Evolutionary conservation across 495 filamentous ascomycete genomes (phyloP), one percentile per base, ranked within the genome.

Genomic region (Aspergillus hancockii): DNA sequence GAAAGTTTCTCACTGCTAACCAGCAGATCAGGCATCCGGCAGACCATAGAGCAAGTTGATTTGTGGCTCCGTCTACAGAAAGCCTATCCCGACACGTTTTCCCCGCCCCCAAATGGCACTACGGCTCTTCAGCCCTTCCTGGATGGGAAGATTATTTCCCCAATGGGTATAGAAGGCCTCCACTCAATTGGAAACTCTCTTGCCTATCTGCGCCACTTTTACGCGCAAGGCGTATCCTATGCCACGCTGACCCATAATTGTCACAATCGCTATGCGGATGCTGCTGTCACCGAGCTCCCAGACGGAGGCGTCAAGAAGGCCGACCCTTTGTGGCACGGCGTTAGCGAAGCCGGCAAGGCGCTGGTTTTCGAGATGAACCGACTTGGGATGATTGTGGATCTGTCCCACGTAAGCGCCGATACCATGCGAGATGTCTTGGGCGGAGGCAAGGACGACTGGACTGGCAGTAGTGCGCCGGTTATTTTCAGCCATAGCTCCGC

Each of bases 181-280:
- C 94, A 98, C 69, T 93, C 96, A 63, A 95, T 98, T 58, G 93
- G 91, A 40, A 96, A 97, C 77, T 90, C 87, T 0, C 72, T 88
- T 10, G 81, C 91, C 19, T 90, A 87, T 52, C 79, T 97, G 19
- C 86, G 94, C 4, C 78, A 82, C 8, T 95, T 85, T 69, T 75
- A 93, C 68, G 77, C 79, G 3, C 77, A 94, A 13, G 94, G 93
- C n/a, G 93, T 96, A 8, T 87, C 90, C 43, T 97, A 97, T 63
- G 88, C 89, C 8, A 97, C 93, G 0, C 74, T 98, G 13, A 96
- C 90, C 3, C 92, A 95, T 74, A 96, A 96, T 75, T 98, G 94
- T 76, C 90, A 93, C 69, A 98, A 97, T 71, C 78, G 75, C 32
- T 97, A 88, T 72, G 92, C 92, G 28, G 94, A 97, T 65, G 86